Conservation (phyloP, 306 rosid genomes). For the Lupinus albus region DNA sequence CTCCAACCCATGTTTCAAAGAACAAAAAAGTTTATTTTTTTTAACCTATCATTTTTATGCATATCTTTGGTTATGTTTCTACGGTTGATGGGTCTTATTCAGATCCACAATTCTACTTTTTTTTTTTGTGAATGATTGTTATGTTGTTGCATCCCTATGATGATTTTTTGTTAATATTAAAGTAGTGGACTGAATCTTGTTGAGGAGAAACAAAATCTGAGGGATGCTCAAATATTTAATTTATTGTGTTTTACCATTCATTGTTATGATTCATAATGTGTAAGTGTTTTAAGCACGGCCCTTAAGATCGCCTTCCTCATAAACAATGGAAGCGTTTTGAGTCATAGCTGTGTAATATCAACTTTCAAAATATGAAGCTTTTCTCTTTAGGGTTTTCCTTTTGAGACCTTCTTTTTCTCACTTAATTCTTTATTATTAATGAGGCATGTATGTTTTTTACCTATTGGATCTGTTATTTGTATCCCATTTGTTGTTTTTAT, state of each 20-base stretch:
- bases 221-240: slow-evolving; percentile 35
- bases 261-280: too few relatives aligned
- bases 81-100: too few relatives aligned
- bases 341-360: slow-evolving; percentile 78
- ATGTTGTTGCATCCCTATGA: slow-evolving; percentile 44
- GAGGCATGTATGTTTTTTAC: slow-evolving; percentile 48
- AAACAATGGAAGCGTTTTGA: slow-evolving; percentile 78
- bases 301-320: slow-evolving; percentile 92
- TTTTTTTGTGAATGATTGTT: too few relatives aligned
- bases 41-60: not conserved
- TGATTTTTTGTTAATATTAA: slow-evolving; percentile 32
- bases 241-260: not conserved
- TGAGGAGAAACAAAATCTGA: slow-evolving; percentile 54
- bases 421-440: slow-evolving; percentile 25
- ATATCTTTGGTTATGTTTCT: too few relatives aligned
- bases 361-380: not conserved
- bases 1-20: too few relatives aligned
- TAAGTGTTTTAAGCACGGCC: slow-evolving; percentile 70
- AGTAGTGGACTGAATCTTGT: slow-evolving; percentile 68
- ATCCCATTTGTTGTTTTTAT: slow-evolving; percentile 24
- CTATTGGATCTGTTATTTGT: slow-evolving; percentile 35
- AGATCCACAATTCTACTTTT: too few relatives aligned
- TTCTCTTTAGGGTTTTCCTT: slow-evolving; percentile 74
- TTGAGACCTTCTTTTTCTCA: slow-evolving; percentile 49
- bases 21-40: not conserved